These are phyloP conservation scores for Aspergillus luchuensis DNA, from an alignment of 2,329 filamentous ascomycete species.

Conservation along the genomic window DNA sequence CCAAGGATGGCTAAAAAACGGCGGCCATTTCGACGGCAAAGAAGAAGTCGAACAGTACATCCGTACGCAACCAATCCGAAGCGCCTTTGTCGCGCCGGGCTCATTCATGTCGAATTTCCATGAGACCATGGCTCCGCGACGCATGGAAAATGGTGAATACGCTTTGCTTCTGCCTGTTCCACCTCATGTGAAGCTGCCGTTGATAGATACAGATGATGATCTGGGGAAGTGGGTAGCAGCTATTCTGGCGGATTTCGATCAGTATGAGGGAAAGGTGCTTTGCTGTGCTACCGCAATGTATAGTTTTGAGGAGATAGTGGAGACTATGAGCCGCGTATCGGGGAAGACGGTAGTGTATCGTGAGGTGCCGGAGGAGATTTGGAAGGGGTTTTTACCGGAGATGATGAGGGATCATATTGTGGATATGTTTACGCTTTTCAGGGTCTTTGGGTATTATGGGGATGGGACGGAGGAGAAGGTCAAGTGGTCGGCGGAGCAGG, in stretches of 20 bases:
- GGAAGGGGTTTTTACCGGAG: not conserved
- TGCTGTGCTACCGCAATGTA: slow-evolving; percentile 5
- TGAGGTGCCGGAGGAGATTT: slow-evolving; percentile 4
- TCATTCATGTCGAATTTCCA: slow-evolving; percentile 15
- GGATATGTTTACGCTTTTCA: slow-evolving; percentile 6
- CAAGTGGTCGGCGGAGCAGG: not conserved
- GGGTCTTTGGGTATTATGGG: slow-evolving; percentile 11
- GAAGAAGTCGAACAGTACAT: slow-evolving; percentile 37
- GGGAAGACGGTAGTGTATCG: slow-evolving; percentile 9
- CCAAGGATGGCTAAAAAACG: slow-evolving; percentile 25
- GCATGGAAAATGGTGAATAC: not conserved
- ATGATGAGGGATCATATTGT: not conserved
- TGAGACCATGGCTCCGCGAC: not conserved
- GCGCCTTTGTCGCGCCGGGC: slow-evolving; percentile 8
- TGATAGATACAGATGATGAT: slow-evolving; percentile 3
- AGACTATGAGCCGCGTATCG: slow-evolving; percentile 5
- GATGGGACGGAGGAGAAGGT: slow-evolving; percentile 6
- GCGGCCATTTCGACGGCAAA: slow-evolving; percentile 41
- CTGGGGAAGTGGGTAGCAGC: slow-evolving; percentile 12
- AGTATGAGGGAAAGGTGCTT: slow-evolving; percentile 3
- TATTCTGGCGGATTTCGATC: slow-evolving; percentile 4
- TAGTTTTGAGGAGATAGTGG: slow-evolving; percentile 1
- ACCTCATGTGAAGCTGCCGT: not conserved
- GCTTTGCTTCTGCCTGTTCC: not conserved
- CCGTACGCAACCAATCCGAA: slow-evolving; percentile 14